phyloP scores from a whole-genome alignment of 1,284 basidiomycete genomes.

The Sanghuangporus weigelae region DNA sequence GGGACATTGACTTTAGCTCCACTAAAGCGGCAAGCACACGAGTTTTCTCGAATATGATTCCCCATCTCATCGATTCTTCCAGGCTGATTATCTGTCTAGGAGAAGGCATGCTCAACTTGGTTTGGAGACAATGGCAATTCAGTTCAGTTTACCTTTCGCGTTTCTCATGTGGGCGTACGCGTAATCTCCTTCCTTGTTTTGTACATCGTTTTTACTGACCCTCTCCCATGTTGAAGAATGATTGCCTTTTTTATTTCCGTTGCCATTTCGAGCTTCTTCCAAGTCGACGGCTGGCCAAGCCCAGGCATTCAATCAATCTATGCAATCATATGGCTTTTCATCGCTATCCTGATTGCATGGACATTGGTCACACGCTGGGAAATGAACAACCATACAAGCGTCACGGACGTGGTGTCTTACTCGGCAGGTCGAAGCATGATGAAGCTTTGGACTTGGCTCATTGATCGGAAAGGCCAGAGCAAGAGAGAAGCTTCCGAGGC shows the following conservation, averaged over 20 bases:
- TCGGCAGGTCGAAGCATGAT: neutral
- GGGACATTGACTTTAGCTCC: neutral
- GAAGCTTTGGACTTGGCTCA: neutral
- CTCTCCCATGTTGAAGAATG: neutral
- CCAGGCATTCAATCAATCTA: neutral
- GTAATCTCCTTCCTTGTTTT: neutral
- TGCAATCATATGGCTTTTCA: conserved; percentile 7
- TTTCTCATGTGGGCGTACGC: conserved; percentile 26
- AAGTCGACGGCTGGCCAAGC: neutral
- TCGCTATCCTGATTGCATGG: conserved; percentile 7
- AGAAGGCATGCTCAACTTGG: conserved; percentile 26
- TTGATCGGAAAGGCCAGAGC: neutral
- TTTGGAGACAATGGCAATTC: conserved; percentile 29
- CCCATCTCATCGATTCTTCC: neutral
- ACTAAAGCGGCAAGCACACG: too few species aligned
- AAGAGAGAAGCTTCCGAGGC: neutral
- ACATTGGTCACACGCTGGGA: conserved; percentile 13
- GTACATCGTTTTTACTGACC: neutral
- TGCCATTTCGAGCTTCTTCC: conserved; percentile 6
- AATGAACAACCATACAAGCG: neutral
- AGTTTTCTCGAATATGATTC: too few species aligned
- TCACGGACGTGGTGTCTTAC: neutral
- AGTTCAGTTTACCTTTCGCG: conserved; percentile 26
- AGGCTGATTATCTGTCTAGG: conserved; percentile 24
- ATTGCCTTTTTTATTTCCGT: conserved; percentile 7